phyloP scores from a whole-genome alignment of 192 early-diverging fungal genomes.

The Powellomyces hirtus region DNA sequence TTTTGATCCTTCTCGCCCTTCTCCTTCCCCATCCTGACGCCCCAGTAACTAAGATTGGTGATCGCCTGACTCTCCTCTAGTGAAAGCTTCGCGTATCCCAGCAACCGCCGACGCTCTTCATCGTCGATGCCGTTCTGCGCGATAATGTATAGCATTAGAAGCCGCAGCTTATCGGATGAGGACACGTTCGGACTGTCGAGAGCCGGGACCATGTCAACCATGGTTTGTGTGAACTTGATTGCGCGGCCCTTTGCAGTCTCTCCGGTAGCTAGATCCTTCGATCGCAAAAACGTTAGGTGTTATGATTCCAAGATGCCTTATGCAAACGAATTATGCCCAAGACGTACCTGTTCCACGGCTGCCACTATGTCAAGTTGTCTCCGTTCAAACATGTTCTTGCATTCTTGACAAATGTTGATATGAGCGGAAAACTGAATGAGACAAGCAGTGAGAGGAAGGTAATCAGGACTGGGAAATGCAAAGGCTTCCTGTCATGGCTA shows the following conservation, averaged over 20 bases:
- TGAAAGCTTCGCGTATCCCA: slow-evolving; percentile 67
- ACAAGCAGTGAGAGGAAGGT: background rate
- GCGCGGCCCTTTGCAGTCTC: slow-evolving; percentile 68
- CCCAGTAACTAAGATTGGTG: slow-evolving; percentile 68
- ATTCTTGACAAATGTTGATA: slow-evolving; percentile 83
- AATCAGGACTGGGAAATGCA: no score
- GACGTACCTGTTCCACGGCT: slow-evolving; percentile 70
- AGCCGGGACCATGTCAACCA: slow-evolving; percentile 74
- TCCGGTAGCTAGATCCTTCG: slow-evolving; percentile 78
- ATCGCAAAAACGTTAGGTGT: no score
- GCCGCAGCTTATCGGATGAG: slow-evolving; percentile 68
- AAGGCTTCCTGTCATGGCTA: background rate
- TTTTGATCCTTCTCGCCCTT: slow-evolving; percentile 50
- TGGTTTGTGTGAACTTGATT: slow-evolving; percentile 57
- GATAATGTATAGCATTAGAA: slow-evolving; percentile 81
- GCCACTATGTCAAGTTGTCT: slow-evolving; percentile 68
- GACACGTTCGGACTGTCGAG: slow-evolving; percentile 65
- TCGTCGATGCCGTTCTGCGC: slow-evolving; percentile 74
- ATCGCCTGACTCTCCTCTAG: slow-evolving; percentile 77
- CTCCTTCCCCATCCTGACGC: slow-evolving; percentile 54
- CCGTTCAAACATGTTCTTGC: slow-evolving; percentile 70
- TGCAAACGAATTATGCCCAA: background rate
- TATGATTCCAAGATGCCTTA: slow-evolving; percentile 5
- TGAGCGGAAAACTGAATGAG: slow-evolving; percentile 86
- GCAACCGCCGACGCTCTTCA: slow-evolving; percentile 64